Evolutionary conservation across 106 monocot species (phyloP), one percentile per base, ranked within the genome.

Genomic region (Platanthera guangdongensis): DNA sequence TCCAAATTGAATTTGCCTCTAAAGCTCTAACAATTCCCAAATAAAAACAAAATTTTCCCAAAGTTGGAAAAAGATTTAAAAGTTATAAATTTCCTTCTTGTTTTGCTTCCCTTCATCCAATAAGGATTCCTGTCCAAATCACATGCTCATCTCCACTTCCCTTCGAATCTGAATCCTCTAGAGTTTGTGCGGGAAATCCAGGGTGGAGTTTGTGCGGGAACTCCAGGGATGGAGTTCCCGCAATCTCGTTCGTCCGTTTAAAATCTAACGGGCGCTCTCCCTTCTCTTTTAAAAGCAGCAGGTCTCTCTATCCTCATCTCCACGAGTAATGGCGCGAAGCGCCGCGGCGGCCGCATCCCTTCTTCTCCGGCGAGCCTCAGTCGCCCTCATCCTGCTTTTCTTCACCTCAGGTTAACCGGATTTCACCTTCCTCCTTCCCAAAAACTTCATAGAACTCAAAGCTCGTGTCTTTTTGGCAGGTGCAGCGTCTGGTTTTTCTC

Each of bases 311-410:
- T 48, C 70, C 47, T 70, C 65, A 45, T 9, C 46, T 2, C 7
- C 7, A 16, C 13, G 8, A 70, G 47, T 16, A 71, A 76, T 76
- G 75, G 76, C 74, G 18, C 16, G 49, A 68, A 57, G 71, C 71
- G 69, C 57, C n/a, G 28, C 25, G 52, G 39, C 25, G 0, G 25
- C 25, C 0, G 39, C 52, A 64, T 55, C 13, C 21, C 67, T 63
- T n/a, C 46, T 52, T 54, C 67, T 80, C 72, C 50, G 6, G 45
- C 67, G 53, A 15, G 5, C 50, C 79, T 47, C 59, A 39, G 57
- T 50, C 8, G 74, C 64, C 39, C 50, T 80, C 57, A 19, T 80
- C 30, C 74, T 80, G 74, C 75, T 80, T 15, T 47, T 51, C 74
- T 59, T 80, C 62, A 16, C 64, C 51, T 54, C 52, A 47, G 80